Evolutionary conservation across 441 rosid genomes (phyloP), one percentile per base, ranked within the genome.

Genomic region (Bruguiera hainesii): DNA sequence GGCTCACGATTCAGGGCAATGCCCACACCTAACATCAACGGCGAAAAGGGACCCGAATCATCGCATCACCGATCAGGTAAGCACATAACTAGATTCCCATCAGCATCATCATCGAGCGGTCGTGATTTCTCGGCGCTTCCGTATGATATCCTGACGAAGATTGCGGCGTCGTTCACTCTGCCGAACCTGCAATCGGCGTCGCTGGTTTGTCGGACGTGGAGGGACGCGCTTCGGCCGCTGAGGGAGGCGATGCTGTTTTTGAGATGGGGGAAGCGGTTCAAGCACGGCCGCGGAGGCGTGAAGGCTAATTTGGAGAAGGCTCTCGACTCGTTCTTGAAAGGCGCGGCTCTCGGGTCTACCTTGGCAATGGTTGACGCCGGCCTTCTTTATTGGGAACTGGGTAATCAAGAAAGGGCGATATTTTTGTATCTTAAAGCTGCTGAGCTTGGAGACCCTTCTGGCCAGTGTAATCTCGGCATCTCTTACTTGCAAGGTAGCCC

Each of bases 311-410:
- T 79, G 71, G 86, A 82, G 1, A 91, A 89, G 76, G 98, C 98
- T 56, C 80, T 94, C 3, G 89, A 80, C 33, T 87, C 90, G 13
- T 94, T 89, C 72, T 70, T 91, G 61, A 88, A 87, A 78, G 97
- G 91, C 5, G 96, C 89, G 7, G 89, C 81, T 42, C 93, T 80
- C 48, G 98, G 98, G 49, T 91, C 88, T 39, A 79, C 95, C n/a
- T 84, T 85, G 7, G 93, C 97, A 20, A 91, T 93, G 98, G 96
- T 93, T 20, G 98, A 93, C 48, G 98, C 95, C 0, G 96, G 96
- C 20, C 88, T 93, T 21, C 66, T 91, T 37, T 89, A 83, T 53
- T 94, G 98, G 97, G 97, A 89, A 75, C 71, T 67, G 21, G 98
- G 90, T 26, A 65, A 67, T 53, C 85, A 74, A 56, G 87, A 83